Base-by-base conservation (phyloP, 257 asterid species). In the Apocynum venetum region DNA sequence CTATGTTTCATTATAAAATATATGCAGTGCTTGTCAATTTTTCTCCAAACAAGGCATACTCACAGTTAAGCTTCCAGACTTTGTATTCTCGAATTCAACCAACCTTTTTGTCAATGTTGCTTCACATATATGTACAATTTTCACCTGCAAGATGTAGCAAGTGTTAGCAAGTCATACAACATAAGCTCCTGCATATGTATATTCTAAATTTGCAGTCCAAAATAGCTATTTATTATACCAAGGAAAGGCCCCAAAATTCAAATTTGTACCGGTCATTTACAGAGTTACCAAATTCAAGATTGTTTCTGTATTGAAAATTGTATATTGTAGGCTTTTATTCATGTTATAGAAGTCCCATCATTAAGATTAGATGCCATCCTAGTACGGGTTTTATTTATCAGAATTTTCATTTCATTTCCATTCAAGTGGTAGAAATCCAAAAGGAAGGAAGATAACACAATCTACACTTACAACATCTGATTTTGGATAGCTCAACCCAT, bases 21-120 rank as follows among this genome's bases (percentile, higher is more conserved):
- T 17, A 49, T 10, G 46, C 1, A 11, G 35, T 71, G 46, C 61
- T 71, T 25, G 25, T 40, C 4, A 20, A 71, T 48, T 55, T 48
- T 14, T 8, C 43, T 71, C 19, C 12, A 31, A 49, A 31, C 14
- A 71, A 49, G 31, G 68, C 17, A 59, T 10, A 76, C 91, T 61
- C 87, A 92, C 98, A 84, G 97, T 93, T 84, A 93, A 85, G 83
- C 91, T 85, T 81, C 98, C 97, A 1, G 98, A 91, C 41, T 89
- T 88, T 0, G 97, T 92, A 79, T 89, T 88, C 87, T 92, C 97
- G 72, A 94, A 94, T 84, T 91, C 98, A 83, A 94, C 87, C 93
- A 94, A 84, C 71, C 97, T 88, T 86, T 89, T 89, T 38, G 93
- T 89, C 81, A 94, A 80, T 80, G 98, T 92, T 79, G 94, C 90